Conservation (phyloP, 2,329 filamentous ascomycete species). For the Cytospora piceicola region DNA sequence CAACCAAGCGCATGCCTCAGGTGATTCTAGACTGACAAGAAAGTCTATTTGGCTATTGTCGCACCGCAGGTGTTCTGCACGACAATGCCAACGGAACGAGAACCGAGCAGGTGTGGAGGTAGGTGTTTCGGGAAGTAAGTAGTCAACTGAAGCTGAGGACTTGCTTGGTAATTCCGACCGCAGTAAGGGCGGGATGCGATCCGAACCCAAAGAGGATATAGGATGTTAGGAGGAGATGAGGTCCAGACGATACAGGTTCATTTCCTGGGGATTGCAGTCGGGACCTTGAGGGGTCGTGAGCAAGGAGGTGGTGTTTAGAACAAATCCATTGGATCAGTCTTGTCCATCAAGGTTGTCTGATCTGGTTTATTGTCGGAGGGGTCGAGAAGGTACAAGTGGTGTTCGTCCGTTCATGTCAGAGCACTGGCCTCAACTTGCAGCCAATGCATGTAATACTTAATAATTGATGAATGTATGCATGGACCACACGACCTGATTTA, state of each 20-base stretch:
- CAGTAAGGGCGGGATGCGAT: constrained; percentile 18
- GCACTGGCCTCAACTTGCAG: constrained; percentile 19
- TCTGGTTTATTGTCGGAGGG: no score
- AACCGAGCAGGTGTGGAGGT: not conserved
- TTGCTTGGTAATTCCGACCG: constrained; percentile 6
- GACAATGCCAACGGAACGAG: constrained; percentile 11
- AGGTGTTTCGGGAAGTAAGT: constrained; percentile 19
- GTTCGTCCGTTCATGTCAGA: constrained; percentile 2
- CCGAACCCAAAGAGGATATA: constrained; percentile 8
- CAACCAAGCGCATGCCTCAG: constrained; percentile 17
- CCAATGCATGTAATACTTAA: constrained; percentile 25
- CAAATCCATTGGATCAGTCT: constrained; percentile 6
- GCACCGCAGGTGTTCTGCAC: constrained; percentile 23
- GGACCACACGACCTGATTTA: constrained; percentile 46
- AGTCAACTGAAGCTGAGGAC: not conserved
- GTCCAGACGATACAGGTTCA: constrained; percentile 13
- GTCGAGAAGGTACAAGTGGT: constrained; percentile 10
- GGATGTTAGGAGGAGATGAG: constrained; percentile 3
- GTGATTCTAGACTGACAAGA: constrained; percentile 6
- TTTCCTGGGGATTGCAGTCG: constrained; percentile 8
- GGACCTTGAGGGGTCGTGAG: constrained; percentile 3
- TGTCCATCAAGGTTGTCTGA: no score
- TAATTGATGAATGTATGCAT: constrained; percentile 16
- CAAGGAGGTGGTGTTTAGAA: constrained; percentile 3
- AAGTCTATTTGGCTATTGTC: constrained; percentile 18